phyloP scores from a whole-genome alignment of 768 basidiomycete genomes.

The Xerocomellus amylosporus region DNA sequence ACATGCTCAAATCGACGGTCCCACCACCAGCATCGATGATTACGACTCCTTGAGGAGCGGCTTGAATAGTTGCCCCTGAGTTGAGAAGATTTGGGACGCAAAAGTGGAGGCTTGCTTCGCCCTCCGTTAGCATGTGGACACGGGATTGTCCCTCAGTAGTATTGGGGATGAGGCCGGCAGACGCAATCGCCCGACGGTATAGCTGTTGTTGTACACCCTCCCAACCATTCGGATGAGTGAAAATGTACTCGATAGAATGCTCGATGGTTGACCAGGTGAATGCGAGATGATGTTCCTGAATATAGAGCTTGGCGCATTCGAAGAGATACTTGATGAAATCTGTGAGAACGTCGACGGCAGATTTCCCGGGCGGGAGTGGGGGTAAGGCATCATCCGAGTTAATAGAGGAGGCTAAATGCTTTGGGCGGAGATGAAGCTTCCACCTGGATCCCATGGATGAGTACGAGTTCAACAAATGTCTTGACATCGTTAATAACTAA shows the following conservation, averaged over 20 bases:
- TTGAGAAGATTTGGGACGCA: slow-evolving; percentile 41
- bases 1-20: slow-evolving; percentile 38
- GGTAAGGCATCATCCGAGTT: slow-evolving; percentile 30
- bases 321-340: neutral
- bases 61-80: neutral
- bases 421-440: slow-evolving; percentile 25
- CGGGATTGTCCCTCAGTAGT: neutral
- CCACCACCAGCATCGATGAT: slow-evolving; percentile 19
- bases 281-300: slow-evolving; percentile 17
- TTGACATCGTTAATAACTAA: neutral
- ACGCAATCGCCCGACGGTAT: slow-evolving; percentile 11
- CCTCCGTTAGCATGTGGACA: slow-evolving; percentile 2
- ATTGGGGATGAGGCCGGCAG: neutral
- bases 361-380: slow-evolving; percentile 19
- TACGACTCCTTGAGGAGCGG: slow-evolving; percentile 32
- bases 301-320: slow-evolving; percentile 11
- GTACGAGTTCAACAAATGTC: neutral
- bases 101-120: slow-evolving; percentile 24
- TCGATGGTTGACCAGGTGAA: slow-evolving; percentile 15
- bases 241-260: slow-evolving; percentile 17
- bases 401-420: slow-evolving; percentile 13
- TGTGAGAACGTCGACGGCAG: neutral
- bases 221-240: slow-evolving; percentile 33
- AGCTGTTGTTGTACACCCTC: slow-evolving; percentile 21
- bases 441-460: slow-evolving; percentile 13